Base-by-base conservation (phyloP, 176 grass and related monocot species). In the Rhynchospora pubera region DNA sequence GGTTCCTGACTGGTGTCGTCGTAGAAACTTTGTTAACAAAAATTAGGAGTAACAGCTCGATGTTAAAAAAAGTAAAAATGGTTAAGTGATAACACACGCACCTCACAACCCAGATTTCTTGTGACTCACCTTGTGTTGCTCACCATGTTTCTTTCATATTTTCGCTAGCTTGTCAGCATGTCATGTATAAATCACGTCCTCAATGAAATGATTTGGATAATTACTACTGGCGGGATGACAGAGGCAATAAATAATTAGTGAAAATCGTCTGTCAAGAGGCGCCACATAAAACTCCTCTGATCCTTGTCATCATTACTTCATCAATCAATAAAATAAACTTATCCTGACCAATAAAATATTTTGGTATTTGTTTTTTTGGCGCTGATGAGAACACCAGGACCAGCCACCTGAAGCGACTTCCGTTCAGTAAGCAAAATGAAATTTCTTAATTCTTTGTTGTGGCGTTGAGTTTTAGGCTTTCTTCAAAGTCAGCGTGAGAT, bases 251-350 rank as follows among this genome's bases (percentile, higher is more conserved):
- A 65, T 16, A 67, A 7, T 16, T 67, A 42, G 2, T 16, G 15
- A 39, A 14, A 67, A 67, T 12, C 15, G 65, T 18, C 18, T 0
- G 5, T 18, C 34, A 69, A 44, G 65, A 45, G 19, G 32, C 34
- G 65, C 65, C 65, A 6, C 15, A 68, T 30, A n/a, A 71, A 10
- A 71, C 67, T 10, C 32, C 67, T 10, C 32, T 15, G 7, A 71
- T 71, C 67, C 8, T 71, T 53, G 47, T 75, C 69, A 75, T 75
- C 47, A 30, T 75, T 53, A 22, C 12, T 28, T 75, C 71, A 75
- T 53, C 47, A 75, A 53, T 7, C 45, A 53, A 75, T 75, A 55
- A 16, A 53, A 75, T 53, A 52, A 19, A 23, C 45, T 30, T 75
- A 75, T 52, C 70, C 44, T 19, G 24, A 10, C 47, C 4, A 45